Conservation (phyloP, 1,139 yeast species). For the Geotrichum phurueaensis region DNA sequence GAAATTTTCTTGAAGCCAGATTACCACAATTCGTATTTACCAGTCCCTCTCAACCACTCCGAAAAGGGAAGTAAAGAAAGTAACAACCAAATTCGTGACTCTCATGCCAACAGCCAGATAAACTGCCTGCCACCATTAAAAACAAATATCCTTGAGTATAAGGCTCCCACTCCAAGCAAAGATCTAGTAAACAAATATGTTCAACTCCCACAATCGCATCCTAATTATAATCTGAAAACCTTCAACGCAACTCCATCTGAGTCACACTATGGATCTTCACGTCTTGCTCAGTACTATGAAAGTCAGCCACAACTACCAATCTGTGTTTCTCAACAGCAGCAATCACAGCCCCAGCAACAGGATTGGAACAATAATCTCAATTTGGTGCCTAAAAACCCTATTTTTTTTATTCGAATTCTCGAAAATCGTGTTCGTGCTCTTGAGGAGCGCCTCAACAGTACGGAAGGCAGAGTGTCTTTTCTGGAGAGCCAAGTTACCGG, state of each 20-base stretch:
- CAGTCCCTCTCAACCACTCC: not conserved
- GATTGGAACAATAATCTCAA: slow-evolving; percentile 21
- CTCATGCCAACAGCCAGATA: not conserved
- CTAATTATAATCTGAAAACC: not conserved
- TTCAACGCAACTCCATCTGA: not conserved
- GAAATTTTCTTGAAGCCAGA: not conserved
- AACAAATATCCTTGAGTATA: not conserved
- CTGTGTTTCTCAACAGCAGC: not conserved
- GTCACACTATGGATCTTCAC: not conserved
- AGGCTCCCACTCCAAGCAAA: not conserved
- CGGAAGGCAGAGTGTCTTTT: slow-evolving; percentile 31
- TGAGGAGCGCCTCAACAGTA: slow-evolving; percentile 31
- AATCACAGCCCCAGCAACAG: not conserved
- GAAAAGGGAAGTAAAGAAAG: not conserved
- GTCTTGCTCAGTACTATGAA: not conserved
- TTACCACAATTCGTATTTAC: not conserved
- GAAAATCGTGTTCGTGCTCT: slow-evolving; percentile 31
- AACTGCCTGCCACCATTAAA: not conserved
- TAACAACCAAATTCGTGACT: not conserved
- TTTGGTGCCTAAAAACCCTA: slow-evolving; percentile 13
- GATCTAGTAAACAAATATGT: not conserved
- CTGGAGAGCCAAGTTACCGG: slow-evolving; percentile 21
- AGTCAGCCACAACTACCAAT: not conserved
- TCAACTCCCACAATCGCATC: not conserved
- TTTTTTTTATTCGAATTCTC: slow-evolving; percentile 18